Evolutionary conservation across 2,329 filamentous ascomycete genomes (phyloP).

Genomic region (Sporothrix brunneoviolacea): DNA sequence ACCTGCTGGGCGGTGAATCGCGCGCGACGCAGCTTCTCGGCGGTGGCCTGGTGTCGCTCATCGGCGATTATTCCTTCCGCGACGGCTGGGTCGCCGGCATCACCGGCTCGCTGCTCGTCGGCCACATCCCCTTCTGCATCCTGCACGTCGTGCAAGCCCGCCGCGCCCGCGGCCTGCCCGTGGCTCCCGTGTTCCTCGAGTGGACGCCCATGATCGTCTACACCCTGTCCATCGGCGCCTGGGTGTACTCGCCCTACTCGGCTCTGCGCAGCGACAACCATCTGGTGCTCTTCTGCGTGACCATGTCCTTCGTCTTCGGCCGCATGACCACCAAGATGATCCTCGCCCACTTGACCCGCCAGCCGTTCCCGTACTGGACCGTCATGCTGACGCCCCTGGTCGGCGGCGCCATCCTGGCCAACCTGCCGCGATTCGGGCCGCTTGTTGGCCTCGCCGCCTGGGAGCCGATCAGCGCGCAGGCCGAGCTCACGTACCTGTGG

Average conservation of each 20-base stretch:
- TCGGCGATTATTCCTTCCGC: conserved; percentile 68
- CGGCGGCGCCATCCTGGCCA: conserved; percentile 74
- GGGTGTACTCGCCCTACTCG: conserved; percentile 87
- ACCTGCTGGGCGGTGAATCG: conserved; percentile 53
- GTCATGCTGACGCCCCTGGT: conserved; percentile 82
- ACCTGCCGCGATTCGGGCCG: conserved; percentile 72
- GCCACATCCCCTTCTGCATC: conserved; percentile 84
- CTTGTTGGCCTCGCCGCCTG: conserved; percentile 25
- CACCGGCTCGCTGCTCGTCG: conserved; percentile 55
- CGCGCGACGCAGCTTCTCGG: conserved; percentile 24
- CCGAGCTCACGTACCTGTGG: conserved; percentile 77
- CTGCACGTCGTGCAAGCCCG: conserved; percentile 77
- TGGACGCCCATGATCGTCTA: conserved; percentile 89
- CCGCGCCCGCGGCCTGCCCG: conserved; percentile 60
- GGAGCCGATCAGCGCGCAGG: conserved; percentile 49
- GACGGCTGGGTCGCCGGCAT: conserved; percentile 82
- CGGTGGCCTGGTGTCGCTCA: conserved; percentile 47
- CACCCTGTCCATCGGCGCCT: conserved; percentile 65
- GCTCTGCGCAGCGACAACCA: conserved; percentile 76
- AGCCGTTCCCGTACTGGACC: conserved; percentile 96
- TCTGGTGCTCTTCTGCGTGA: conserved; percentile 84
- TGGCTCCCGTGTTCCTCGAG: conserved; percentile 81
- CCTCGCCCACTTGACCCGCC: conserved; percentile 83
- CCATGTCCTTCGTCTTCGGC: conserved; percentile 94
- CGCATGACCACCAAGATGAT: conserved; percentile 99